These are phyloP conservation scores for Fraxinus velutina DNA, from an alignment of 305 asterid species.

Conservation along the genomic window DNA sequence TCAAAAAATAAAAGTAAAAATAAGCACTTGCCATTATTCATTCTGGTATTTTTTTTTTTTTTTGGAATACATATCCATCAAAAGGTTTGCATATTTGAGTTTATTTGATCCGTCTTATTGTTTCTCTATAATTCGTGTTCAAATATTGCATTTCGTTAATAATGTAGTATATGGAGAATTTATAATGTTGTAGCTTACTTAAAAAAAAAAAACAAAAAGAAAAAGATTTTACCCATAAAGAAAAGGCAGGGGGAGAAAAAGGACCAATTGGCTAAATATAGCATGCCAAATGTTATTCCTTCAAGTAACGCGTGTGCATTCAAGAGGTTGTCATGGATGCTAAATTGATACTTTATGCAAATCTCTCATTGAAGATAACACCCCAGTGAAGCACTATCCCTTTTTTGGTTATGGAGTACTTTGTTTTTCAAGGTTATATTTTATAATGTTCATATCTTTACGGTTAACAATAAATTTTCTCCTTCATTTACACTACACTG, in stretches of 20 bases:
- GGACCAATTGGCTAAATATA: background rate
- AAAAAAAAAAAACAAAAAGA: background rate
- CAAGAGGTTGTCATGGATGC: background rate
- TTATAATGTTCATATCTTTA: background rate
- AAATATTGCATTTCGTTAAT: conserved; percentile 2
- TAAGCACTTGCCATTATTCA: background rate
- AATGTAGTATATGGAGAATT: background rate
- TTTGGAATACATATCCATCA: background rate
- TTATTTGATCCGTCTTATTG: background rate
- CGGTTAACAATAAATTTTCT: background rate
- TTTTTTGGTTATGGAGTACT: background rate
- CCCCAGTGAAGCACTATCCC: background rate
- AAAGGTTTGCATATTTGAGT: background rate
- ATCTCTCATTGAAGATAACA: background rate
- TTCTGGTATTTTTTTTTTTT: background rate
- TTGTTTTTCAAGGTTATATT: background rate
- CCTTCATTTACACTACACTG: background rate
- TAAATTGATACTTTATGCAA: background rate
- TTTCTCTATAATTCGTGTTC: background rate
- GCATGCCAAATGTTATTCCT: background rate
- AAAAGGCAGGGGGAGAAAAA: background rate
- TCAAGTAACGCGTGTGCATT: background rate
- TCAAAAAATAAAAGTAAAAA: background rate
- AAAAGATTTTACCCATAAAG: background rate
- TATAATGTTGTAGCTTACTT: background rate